Evolutionary conservation across 2,329 filamentous ascomycete genomes (phyloP).

Genomic region (Cladosporium sp.): DNA sequence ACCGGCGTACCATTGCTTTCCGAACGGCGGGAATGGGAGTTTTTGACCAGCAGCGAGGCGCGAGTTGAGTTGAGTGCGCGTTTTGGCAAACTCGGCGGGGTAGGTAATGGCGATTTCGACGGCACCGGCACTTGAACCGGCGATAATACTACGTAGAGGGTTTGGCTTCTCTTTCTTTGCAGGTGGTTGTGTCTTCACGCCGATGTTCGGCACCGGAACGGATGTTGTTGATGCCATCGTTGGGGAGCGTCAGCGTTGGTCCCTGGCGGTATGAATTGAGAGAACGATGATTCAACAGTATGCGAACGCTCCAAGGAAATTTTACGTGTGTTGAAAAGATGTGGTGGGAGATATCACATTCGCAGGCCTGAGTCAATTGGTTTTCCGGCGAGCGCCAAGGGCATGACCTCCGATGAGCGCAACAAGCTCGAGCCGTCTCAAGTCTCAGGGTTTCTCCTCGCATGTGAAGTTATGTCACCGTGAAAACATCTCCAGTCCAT

Average conservation of each 20-base stretch:
- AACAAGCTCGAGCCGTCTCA: too few relatives aligned
- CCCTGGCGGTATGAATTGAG: too few relatives aligned
- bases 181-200: conserved; percentile 15
- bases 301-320: not conserved
- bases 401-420: not conserved
- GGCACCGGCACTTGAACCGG: conserved; percentile 88
- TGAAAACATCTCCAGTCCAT: conserved; percentile 10
- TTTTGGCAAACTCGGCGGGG: conserved; percentile 95
- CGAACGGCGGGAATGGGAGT: conserved; percentile 91
- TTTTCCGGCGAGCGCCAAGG: not conserved
- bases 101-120: conserved; percentile 96
- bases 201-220: conserved; percentile 22
- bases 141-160: conserved; percentile 81
- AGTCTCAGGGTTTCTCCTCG: conserved; percentile 5
- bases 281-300: not conserved
- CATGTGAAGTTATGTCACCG: conserved; percentile 7
- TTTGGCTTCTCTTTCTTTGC: conserved; percentile 56
- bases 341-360: not conserved
- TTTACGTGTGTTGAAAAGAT: not conserved
- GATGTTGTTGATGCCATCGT: conserved; percentile 18
- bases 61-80: conserved; percentile 86
- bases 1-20: conserved; percentile 92
- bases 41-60: conserved; percentile 76
- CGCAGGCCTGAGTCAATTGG: not conserved
- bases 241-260: not conserved